phyloP scores from a whole-genome alignment of 2,329 filamentous ascomycete genomes.

The Penicillium decumbens region DNA sequence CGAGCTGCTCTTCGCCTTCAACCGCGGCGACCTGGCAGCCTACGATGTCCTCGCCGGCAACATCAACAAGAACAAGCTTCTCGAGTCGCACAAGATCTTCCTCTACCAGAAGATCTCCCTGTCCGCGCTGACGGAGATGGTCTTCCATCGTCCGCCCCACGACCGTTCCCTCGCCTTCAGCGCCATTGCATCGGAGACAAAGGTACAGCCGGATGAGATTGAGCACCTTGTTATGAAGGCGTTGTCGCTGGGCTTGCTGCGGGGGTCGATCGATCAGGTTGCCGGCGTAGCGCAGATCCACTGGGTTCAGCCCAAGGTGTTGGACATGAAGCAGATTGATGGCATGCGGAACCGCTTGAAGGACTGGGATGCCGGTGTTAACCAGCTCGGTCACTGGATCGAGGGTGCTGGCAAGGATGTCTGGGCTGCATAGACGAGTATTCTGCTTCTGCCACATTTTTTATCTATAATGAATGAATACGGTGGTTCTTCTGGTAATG shows the following conservation, averaged over 20 bases:
- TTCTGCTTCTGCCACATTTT: constrained; percentile 6
- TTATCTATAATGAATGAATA: constrained; percentile 25
- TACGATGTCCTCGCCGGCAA: constrained; percentile 80
- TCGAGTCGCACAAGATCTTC: constrained; percentile 74
- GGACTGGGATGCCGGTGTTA: constrained; percentile 95
- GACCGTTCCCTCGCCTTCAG: constrained; percentile 90
- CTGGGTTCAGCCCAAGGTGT: constrained; percentile 97
- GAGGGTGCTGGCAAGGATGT: constrained; percentile 90
- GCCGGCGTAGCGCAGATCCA: constrained; percentile 90
- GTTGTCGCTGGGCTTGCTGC: constrained; percentile 82
- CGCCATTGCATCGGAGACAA: constrained; percentile 85
- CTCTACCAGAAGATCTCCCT: constrained; percentile 97
- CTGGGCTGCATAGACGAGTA: constrained; percentile 67
- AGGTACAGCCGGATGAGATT: constrained; percentile 84
- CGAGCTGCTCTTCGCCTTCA: constrained; percentile 95
- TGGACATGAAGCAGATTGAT: constrained; percentile 92
- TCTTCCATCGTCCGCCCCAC: constrained; percentile 92
- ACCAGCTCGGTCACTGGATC: constrained; percentile 95
- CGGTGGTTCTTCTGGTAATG: constrained; percentile 7
- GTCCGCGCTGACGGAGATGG: constrained; percentile 89
- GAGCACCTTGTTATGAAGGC: constrained; percentile 99
- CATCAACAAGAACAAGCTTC: constrained; percentile 72
- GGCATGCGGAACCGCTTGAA: constrained; percentile 81
- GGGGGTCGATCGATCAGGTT: constrained; percentile 94
- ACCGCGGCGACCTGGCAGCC: constrained; percentile 82